A percentile compares a stretch with the other conserved stretches of the same genome.
phyloP scores from a whole-genome alignment of 129 eudicot species.

The Scalesia atractyloides region DNA sequence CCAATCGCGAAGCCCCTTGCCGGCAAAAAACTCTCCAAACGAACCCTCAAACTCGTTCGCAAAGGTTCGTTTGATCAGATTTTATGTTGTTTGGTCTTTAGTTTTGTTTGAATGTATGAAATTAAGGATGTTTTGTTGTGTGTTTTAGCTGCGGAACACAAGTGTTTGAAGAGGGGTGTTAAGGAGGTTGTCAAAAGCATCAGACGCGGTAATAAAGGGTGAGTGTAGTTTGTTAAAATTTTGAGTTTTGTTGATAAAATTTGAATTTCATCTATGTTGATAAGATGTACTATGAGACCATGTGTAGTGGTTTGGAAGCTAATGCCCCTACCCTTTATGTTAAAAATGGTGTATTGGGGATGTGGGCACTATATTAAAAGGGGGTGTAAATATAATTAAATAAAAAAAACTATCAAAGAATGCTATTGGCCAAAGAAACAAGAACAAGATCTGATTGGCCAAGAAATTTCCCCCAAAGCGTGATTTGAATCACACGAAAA shows the following conservation, averaged over 20 bases:
- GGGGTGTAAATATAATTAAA: too few relatives aligned
- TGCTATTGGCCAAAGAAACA: too few relatives aligned
- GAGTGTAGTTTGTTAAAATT: neutral
- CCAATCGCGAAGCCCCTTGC: conserved; percentile 98
- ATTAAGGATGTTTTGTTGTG: neutral
- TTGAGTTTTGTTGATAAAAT: neutral
- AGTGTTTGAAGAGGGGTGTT: conserved; percentile 94
- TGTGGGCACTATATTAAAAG: too few relatives aligned
- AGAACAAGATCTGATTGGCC: too few relatives aligned
- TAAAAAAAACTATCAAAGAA: too few relatives aligned
- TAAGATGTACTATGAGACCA: neutral
- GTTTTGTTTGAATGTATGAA: neutral
- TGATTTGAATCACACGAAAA: too few relatives aligned
- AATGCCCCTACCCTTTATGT: too few relatives aligned
- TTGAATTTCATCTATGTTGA: too few relatives aligned
- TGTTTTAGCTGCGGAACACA: conserved; percentile 78
- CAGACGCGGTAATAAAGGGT: conserved; percentile 95
- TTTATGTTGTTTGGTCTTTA: neutral
- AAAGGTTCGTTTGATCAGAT: conserved; percentile 44
- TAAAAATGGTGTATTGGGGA: too few relatives aligned
- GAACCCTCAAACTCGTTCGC: conserved; percentile 90
- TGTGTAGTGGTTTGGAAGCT: too few relatives aligned
- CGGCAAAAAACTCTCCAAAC: conserved; percentile 88
- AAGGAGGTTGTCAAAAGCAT: conserved; percentile 97
- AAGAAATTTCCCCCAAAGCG: too few relatives aligned